Base-by-base conservation (phyloP, 2,329 filamentous ascomycete genomes). In the Botryosphaeria dothidea region DNA sequence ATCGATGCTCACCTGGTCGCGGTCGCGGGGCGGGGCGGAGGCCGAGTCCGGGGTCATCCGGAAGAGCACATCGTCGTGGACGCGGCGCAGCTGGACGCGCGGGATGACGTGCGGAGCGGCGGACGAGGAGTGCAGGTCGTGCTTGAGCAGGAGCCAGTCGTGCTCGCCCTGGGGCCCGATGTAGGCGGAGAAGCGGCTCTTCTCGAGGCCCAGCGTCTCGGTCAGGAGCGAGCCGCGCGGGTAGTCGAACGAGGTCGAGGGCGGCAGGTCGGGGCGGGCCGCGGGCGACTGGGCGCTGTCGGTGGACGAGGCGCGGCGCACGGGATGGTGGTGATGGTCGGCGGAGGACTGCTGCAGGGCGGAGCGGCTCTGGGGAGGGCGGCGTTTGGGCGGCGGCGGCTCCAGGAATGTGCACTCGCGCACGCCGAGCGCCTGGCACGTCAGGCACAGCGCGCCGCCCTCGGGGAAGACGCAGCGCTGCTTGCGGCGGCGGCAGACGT, bases 1-100 rank as follows among this genome's bases (percentile, higher is more conserved):
- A 68, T 92, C 89, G 65, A 85, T 27, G 29, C 57, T n/a, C 6
- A 68, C 60, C 43, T 69, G 67, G 48, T 67, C 62, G 36, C 63
- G 67, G 48, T 63, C 63, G 17, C 65, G 36, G 62, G 69, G 68
- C 15, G 67, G 19, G 3, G 45, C 45, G 19, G 45, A 48, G 8
- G 11, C 19, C 19, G 19, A 23, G 45, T 48, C 45, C 19, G 45
- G 45, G 9, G n/a, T n/a, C 45, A 48, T 48, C 19, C 45, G 45
- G 45, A 48, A 48, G 19, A 48, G 45, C 45, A 48, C 45, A 25
- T 25, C 45, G 45, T 48, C 45, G 19, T 25, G 45, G 19, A 48
- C 45, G 45, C 45, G 45, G 21, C 45, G 45, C 45, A 48, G 45
- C 45, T 48, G 45, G 19, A 25, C 21, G 45, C 45, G 45, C 19